Percentiles rank a stretch among this genome's conserved stretches.
phyloP scores from a whole-genome alignment of 495 filamentous ascomycete species.

The Bathelium albidoporum region DNA sequence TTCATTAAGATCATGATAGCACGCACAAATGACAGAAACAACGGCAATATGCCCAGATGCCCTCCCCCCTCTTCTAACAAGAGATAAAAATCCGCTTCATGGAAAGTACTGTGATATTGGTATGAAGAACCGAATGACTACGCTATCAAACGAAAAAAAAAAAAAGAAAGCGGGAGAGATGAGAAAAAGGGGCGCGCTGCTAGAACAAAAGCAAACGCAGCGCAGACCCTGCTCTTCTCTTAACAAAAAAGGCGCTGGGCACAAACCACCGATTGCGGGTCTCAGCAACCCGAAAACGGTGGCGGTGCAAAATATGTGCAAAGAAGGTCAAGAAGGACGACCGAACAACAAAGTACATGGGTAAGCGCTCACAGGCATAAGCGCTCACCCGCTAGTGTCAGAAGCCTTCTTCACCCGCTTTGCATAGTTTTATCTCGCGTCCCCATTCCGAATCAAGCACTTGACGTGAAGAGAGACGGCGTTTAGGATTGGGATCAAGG shows the following conservation, averaged over 20 bases:
- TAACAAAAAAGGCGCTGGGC: background rate
- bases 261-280: too few relatives aligned
- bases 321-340: background rate
- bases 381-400: conserved; percentile 27
- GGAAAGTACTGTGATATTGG: background rate
- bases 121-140: background rate
- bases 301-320: conserved; percentile 7
- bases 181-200: background rate
- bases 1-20: background rate
- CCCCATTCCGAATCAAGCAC: conserved; percentile 98
- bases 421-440: conserved; percentile 90
- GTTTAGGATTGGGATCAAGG: conserved; percentile 82
- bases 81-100: background rate
- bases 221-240: background rate
- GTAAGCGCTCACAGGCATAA: conserved; percentile 1
- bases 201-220: background rate
- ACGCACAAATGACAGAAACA: background rate
- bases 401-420: conserved; percentile 85
- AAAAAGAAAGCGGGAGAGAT: too few relatives aligned
- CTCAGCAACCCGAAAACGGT: too few relatives aligned
- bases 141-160: too few relatives aligned
- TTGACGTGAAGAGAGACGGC: conserved; percentile 91
- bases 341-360: background rate
- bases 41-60: background rate
- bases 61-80: background rate